Base-by-base conservation (phyloP, 2,329 filamentous ascomycete species). In the Corniculantispora saksenae region DNA sequence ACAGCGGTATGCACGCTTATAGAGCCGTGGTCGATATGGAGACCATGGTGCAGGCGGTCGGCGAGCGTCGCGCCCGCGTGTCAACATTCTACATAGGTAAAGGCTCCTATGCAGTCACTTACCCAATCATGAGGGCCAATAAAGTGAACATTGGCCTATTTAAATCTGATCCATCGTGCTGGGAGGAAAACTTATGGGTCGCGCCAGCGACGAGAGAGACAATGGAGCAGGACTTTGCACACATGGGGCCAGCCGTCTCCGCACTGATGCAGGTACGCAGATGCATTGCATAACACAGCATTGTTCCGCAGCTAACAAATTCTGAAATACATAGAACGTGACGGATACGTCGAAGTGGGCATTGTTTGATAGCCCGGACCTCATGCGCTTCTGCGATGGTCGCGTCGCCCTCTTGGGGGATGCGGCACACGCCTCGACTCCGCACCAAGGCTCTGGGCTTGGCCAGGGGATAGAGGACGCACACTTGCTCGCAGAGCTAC, bases 371-470 rank as follows among this genome's bases (percentile, higher is more conserved):
- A 60, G 59, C 45, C 64, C 66, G 13, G 35, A 58, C 19, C 51
- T 69, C 32, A 51, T 66, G 17, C 67, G 65, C 4, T 67, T 62
- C 29, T 61, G 15, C 13, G n/a, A 67, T 3, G 76, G 76, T n/a
- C 72, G 76, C 21, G 74, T 81, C 17, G 73, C 79, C 5, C 72
- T 82, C 19, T 66, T 82, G 2, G 82, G 81, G 23, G 82, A 84
- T 69, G 80, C 81, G 1, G 82, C 81, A 2, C 81, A 84, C 70
- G 81, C 81, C 0, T 81, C 82, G 65, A 79, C 81, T 0, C 81
- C 81, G 1, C 75, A 77, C n/a, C 75, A 79, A 4, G 80, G 80
- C 0, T 78, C 80, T 64, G 80, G 81, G 7, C 73, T 77, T 3
- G 78, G 79, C 15, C 78, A 81, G 66, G 79, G 74, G 0, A 76